These are phyloP conservation scores for Obelidium mucronatum DNA, from an alignment of 192 early-diverging fungal genomes.

Conservation along the genomic window DNA sequence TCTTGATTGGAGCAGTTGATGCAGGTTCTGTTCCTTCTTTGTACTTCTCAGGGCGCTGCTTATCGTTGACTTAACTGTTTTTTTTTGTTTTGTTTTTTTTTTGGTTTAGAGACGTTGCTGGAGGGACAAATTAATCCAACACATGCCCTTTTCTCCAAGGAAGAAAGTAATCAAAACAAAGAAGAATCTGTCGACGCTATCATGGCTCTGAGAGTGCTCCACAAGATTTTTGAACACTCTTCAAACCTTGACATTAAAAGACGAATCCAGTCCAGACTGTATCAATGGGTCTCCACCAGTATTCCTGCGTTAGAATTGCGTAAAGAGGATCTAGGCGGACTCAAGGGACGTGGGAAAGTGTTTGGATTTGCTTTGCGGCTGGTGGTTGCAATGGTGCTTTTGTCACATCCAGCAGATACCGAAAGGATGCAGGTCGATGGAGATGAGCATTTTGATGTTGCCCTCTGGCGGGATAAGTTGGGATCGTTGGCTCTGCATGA, in stretches of 20 bases:
- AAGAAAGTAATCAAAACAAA: conserved; percentile 76
- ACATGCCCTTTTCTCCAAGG: conserved; percentile 78
- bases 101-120: conserved; percentile 41
- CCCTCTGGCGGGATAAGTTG: too few relatives aligned
- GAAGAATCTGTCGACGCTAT: conserved; percentile 73
- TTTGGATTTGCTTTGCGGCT: background rate
- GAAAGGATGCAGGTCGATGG: background rate
- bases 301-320: background rate
- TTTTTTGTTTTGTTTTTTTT: conserved; percentile 38
- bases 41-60: background rate
- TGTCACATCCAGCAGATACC: background rate
- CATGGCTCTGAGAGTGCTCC: conserved; percentile 18
- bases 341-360: conserved; percentile 17
- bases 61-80: too few relatives aligned
- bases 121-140: conserved; percentile 38
- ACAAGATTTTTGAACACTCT: background rate
- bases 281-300: background rate
- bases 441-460: too few relatives aligned
- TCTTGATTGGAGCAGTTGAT: conserved; percentile 36
- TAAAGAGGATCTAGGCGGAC: background rate
- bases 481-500: background rate
- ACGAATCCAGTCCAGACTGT: background rate
- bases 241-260: background rate
- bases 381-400: background rate
- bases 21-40: conserved; percentile 10